Base-by-base conservation (phyloP, 2,329 filamentous ascomycete species). In the Myriosclerotinia scirpicola region DNA sequence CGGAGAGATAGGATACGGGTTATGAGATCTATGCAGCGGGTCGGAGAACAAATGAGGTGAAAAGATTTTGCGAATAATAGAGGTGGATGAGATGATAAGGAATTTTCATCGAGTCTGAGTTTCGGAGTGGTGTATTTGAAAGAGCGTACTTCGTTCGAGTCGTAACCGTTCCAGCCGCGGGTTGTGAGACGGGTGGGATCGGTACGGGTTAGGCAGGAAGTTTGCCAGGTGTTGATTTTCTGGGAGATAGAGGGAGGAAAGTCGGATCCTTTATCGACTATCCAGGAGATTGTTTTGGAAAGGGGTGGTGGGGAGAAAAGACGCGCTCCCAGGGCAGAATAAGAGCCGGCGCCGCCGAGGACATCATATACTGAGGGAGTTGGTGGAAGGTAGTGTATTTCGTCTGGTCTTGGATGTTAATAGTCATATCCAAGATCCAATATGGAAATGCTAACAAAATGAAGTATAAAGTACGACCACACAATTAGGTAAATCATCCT, bases 101-200 rank as follows among this genome's bases (percentile, higher is more conserved):
- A 90, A 14, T 84, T 79, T 42, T 89, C 89, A 5, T 91, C 89
- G 20, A 99, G 82, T 7, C 93, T 90, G 70, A 91, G 82, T 79
- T 97, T 98, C 0, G 92, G 89, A 0, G 93, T 97, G 63, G 88
- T 82, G 77, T 98, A 99, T 76, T 87, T 89, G 82, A 99, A 99
- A 9, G 89, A 88, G 78, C 84, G 81, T 70, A 87, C 84, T 76
- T 91, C 85, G 63, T 86, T 83, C 42, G 85, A 84, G 48, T 89
- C 87, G 76, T 98, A 98, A 60, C 91, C 91, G 77, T 98, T 98
- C 92, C 92, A 97, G 55, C 90, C 93, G 55, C 92, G 87, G 0
- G 95, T 99, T 2, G 94, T 98, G 60, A 91, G 81, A 34, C 91
- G 87, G 8, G 83, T 77, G 1, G 82, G 81, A 64, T 90, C 87